Percentiles rank a stretch among this genome's conserved stretches.
Conservation (phyloP, 495 filamentous ascomycete genomes). For the Podospora bellae-mahoneyi region DNA sequence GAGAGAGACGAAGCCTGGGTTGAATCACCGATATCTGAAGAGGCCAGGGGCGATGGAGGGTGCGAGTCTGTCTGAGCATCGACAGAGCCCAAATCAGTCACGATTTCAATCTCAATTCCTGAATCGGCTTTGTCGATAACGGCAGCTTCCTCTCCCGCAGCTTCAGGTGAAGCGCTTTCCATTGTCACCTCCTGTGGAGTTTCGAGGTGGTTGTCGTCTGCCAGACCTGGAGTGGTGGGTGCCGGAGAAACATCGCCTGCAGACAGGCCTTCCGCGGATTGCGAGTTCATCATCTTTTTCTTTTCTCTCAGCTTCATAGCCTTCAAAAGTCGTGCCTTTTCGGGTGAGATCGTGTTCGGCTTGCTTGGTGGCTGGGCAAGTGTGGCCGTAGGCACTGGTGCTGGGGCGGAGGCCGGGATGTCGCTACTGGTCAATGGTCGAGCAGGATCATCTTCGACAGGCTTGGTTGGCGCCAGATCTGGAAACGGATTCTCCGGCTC, state of each 20-base stretch:
- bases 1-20: slow-evolving; percentile 55
- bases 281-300: slow-evolving; percentile 57
- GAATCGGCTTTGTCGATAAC: slow-evolving; percentile 35
- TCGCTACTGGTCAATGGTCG: slow-evolving; percentile 37
- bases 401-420: slow-evolving; percentile 29
- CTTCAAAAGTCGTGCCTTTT: slow-evolving; percentile 90
- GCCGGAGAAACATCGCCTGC: slow-evolving; percentile 20
- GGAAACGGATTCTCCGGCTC: slow-evolving; percentile 22
- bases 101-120: slow-evolving; percentile 37
- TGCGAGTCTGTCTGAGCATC: slow-evolving; percentile 47
- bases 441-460: slow-evolving; percentile 32
- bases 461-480: slow-evolving; percentile 21
- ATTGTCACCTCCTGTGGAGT: slow-evolving; percentile 3
- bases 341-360: slow-evolving; percentile 70
- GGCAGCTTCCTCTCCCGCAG: slow-evolving; percentile 1
- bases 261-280: slow-evolving; percentile 15
- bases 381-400: slow-evolving; percentile 46
- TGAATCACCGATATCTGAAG: slow-evolving; percentile 49
- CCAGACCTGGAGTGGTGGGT: slow-evolving; percentile 15
- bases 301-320: slow-evolving; percentile 81
- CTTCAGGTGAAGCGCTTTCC: background rate
- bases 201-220: slow-evolving; percentile 12
- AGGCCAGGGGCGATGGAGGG: slow-evolving; percentile 46
- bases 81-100: slow-evolving; percentile 36
- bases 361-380: slow-evolving; percentile 38